Conservation (phyloP, 2,329 filamentous ascomycete species). For the Phialemonium atrogriseum region DNA sequence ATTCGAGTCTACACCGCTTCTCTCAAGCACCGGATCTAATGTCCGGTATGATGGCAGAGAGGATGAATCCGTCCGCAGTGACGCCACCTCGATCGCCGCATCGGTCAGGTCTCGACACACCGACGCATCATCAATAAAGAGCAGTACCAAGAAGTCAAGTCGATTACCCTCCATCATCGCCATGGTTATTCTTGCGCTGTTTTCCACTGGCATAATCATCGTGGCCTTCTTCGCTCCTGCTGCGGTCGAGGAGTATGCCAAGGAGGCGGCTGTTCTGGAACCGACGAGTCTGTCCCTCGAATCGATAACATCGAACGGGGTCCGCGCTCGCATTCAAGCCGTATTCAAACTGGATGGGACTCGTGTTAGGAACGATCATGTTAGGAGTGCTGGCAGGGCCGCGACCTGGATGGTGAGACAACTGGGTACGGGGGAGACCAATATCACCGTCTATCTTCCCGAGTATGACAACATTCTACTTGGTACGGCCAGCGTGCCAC, state of each 20-base stretch:
- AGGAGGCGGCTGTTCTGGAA: constrained; percentile 72
- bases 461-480: constrained; percentile 72
- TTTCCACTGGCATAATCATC: constrained; percentile 61
- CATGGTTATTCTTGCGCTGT: constrained; percentile 53
- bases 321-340: constrained; percentile 72
- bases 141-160: constrained; percentile 29
- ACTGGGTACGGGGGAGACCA: constrained; percentile 64
- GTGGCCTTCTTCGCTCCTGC: constrained; percentile 76
- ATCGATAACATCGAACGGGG: constrained; percentile 70
- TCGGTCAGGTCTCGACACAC: constrained; percentile 12
- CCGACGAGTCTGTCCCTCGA: constrained; percentile 80
- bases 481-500: constrained; percentile 69
- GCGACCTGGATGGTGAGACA: constrained; percentile 74
- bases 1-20: constrained; percentile 44
- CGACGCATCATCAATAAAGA: constrained; percentile 14
- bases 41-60: constrained; percentile 30
- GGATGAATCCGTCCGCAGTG: constrained; percentile 19
- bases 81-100: constrained; percentile 19
- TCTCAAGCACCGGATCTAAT: constrained; percentile 28
- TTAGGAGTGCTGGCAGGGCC: constrained; percentile 67
- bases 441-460: constrained; percentile 70
- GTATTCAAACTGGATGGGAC: constrained; percentile 74
- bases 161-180: constrained; percentile 76
- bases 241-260: constrained; percentile 76
- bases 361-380: constrained; percentile 60